phyloP scores from a whole-genome alignment of 1,284 basidiomycete species.

The Rhodotorula sp. region DNA sequence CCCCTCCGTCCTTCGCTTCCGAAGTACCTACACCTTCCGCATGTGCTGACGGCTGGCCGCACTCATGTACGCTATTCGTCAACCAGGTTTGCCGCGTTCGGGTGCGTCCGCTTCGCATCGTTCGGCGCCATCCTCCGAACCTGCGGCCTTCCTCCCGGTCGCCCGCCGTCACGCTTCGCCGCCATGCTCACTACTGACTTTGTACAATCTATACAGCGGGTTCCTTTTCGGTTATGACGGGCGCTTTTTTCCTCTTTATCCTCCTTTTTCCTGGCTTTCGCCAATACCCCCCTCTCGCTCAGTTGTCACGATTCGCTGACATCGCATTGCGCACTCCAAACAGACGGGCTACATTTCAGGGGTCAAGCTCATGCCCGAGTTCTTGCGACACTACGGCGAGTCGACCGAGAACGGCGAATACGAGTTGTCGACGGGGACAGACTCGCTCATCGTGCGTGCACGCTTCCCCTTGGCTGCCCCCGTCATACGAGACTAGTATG shows the following conservation, averaged over 20 bases:
- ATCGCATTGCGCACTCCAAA: not conserved
- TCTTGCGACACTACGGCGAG: constrained; percentile 13
- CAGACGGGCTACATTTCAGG: constrained; percentile 60
- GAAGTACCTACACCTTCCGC: too few species aligned
- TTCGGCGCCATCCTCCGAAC: too few species aligned
- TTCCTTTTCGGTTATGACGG: constrained; percentile 1
- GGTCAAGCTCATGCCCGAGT: constrained; percentile 59
- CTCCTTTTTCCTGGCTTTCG: too few species aligned
- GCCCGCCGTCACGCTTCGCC: not conserved
- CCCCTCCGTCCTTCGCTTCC: too few species aligned
- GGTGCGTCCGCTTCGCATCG: not conserved
- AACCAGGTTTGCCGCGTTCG: constrained; percentile 2
- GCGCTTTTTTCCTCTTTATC: too few species aligned
- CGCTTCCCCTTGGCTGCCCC: not conserved
- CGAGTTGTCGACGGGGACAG: not conserved
- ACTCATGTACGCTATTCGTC: not conserved
- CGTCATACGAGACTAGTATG: not conserved
- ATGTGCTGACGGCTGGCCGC: too few species aligned
- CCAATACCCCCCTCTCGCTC: too few species aligned
- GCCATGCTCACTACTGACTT: not conserved
- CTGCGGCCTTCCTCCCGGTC: too few species aligned
- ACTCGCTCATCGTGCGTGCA: constrained; percentile 27
- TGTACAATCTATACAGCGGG: not conserved
- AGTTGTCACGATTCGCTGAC: too few species aligned
- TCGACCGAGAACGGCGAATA: not conserved